Base-by-base conservation (phyloP, 1,284 basidiomycete genomes). In the Ceratobasidium sp. region DNA sequence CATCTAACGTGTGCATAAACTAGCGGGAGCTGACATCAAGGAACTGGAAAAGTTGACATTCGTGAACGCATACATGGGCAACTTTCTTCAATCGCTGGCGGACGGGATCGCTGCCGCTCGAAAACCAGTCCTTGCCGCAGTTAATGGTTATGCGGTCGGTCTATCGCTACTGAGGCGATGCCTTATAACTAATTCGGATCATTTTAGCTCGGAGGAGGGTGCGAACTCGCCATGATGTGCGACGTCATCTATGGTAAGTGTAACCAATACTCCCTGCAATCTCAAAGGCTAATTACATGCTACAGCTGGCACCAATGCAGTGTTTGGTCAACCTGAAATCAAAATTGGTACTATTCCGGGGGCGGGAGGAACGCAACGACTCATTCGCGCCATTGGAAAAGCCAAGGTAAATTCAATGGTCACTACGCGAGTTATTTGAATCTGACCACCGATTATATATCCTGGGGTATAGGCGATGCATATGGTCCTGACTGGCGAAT, bases 321-420 rank as follows among this genome's bases (percentile, higher is more conserved):
- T 80, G 45, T 88, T 89, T 72, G 86, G 85, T 52, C 88, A 88
- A 74, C 88, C 88, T 35, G 87, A 89, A 75, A 86, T 89, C 78
- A 88, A 85, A 72, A 82, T 90, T 56, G 88, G 88, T 69, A 87
- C 88, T 62, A 89, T 90, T 71, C 88, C 88, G 27, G 86, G 86
- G 7, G 84, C 83, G 17, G 64, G 85, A 27, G 85, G 85, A 22
- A 85, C 85, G 0, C 85, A 87, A 73, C 80, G 84, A 55, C 81
- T 89, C 20, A 85, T 85, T 47, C 80, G 81, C 54, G 83, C 87
- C 12, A 81, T 89, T 65, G 87, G 87, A 69, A 89, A 88, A 77
- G 83, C 84, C 20, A 82, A 84, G 77, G 85, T 79, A 72, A 20
- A 64, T 35, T 40, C 45, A 12, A 47, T 20, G 6, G 22, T 22